Percentiles rank a stretch among this genome's conserved stretches.
These are phyloP conservation scores for Asterochloris erici DNA, from an alignment of 139 green algal species.

Conservation along the genomic window DNA sequence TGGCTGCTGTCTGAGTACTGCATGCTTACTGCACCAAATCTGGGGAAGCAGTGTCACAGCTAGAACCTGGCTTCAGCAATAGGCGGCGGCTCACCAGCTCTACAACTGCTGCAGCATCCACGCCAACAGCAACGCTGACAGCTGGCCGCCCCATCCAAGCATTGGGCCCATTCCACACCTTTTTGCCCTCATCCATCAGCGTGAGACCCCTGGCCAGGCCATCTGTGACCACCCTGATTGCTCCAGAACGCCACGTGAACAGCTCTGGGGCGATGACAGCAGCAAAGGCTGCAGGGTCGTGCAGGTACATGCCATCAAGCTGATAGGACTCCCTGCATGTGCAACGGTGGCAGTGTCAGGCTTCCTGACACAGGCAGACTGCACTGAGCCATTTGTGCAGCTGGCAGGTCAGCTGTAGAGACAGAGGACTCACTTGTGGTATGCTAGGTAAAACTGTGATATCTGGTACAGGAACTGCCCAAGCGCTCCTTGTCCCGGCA, in stretches of 20 bases:
- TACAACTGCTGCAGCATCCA: conserved; percentile 28
- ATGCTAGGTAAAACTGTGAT: conserved; percentile 66
- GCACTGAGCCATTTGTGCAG: not conserved
- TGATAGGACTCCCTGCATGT: conserved; percentile 34
- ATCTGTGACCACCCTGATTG: conserved; percentile 54
- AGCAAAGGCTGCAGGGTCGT: conserved; percentile 67
- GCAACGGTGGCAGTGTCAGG: not conserved
- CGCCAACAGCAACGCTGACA: conserved; percentile 50
- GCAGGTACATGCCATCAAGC: conserved; percentile 54
- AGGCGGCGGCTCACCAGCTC: conserved; percentile 35
- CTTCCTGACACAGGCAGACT: not conserved
- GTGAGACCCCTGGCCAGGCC: conserved; percentile 53
- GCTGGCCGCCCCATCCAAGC: conserved; percentile 47
- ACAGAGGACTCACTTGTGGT: conserved; percentile 39
- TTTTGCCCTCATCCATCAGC: conserved; percentile 54
- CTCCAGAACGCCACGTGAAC: conserved; percentile 60
- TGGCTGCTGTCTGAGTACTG: too few species aligned
- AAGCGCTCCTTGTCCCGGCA: conserved; percentile 43
- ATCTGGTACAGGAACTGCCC: conserved; percentile 62
- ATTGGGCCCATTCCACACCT: conserved; percentile 52
- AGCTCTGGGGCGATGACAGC: conserved; percentile 56
- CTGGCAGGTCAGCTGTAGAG: too few species aligned
- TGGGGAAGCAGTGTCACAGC: not conserved
- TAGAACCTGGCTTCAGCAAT: not conserved
- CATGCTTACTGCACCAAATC: too few species aligned